Conservation (phyloP, 257 asterid genomes). For the Leonotis leonurus region DNA sequence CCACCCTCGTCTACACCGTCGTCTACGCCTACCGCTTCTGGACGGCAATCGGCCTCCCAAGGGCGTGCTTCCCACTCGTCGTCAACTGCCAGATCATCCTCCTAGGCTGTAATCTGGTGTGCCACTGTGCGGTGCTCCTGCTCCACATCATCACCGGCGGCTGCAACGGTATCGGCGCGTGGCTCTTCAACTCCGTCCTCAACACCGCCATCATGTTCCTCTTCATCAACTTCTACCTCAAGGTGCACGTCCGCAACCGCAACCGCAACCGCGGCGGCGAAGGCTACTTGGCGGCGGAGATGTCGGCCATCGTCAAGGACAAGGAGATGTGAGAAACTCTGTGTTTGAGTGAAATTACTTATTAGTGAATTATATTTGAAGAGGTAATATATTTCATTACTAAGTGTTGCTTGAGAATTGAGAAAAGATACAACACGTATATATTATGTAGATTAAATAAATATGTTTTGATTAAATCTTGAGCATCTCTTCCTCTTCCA, state of each 20-base stretch:
- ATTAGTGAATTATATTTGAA: neutral
- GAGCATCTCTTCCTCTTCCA: too few relatives aligned
- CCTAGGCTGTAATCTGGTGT: slow-evolving; percentile 53
- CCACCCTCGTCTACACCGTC: slow-evolving; percentile 50
- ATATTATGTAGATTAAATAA: too few relatives aligned
- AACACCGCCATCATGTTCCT: slow-evolving; percentile 62
- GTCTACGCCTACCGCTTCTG: slow-evolving; percentile 91
- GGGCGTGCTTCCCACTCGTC: slow-evolving; percentile 71
- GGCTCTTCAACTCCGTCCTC: slow-evolving; percentile 74
- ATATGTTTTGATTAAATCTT: too few relatives aligned
- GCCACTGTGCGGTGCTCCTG: slow-evolving; percentile 66
- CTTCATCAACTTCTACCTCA: slow-evolving; percentile 60
- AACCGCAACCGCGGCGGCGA: too few relatives aligned
- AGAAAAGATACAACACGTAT: too few relatives aligned
- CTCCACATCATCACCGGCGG: slow-evolving; percentile 74
- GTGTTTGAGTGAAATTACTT: too few relatives aligned
- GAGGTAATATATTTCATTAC: neutral
- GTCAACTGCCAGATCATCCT: slow-evolving; percentile 58
- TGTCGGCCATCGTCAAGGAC: slow-evolving; percentile 20
- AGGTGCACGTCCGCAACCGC: slow-evolving; percentile 30
- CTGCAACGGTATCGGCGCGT: slow-evolving; percentile 84
- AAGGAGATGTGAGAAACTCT: slow-evolving; percentile 28
- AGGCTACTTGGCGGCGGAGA: slow-evolving; percentile 11
- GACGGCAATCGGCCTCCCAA: slow-evolving; percentile 74
- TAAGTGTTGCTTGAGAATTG: too few relatives aligned